These are phyloP conservation scores for Pseudogymnoascus sp. DNA, from an alignment of 2,329 filamentous ascomycete genomes.

Conservation along the genomic window DNA sequence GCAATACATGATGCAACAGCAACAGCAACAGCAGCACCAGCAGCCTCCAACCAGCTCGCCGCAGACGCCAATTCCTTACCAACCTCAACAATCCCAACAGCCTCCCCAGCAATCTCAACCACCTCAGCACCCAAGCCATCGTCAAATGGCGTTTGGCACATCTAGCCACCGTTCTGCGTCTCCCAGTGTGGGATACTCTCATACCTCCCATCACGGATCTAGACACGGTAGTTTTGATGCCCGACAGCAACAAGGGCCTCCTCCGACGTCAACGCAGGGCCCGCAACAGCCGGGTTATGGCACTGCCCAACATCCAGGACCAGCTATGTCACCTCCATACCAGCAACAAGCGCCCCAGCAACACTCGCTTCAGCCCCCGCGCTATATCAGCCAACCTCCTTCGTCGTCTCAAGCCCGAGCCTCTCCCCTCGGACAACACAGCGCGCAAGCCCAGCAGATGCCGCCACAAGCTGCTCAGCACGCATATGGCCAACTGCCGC, in stretches of 20 bases:
- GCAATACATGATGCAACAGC: conserved; percentile 22
- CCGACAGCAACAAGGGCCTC: conserved; percentile 4
- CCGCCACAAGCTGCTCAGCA: neutral
- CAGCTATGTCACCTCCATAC: neutral
- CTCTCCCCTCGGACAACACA: neutral
- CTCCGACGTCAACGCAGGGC: neutral
- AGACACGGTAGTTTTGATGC: conserved; percentile 27
- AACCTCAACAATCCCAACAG: conserved; percentile 19
- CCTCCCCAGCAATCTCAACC: conserved; percentile 13
- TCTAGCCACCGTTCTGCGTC: conserved; percentile 22
- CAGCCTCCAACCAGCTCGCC: conserved; percentile 23
- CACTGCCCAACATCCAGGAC: neutral
- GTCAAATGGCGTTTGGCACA: conserved; percentile 25
- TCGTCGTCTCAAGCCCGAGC: neutral
- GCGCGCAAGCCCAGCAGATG: neutral
- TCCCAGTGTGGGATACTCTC: conserved; percentile 17
- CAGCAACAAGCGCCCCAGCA: conserved; percentile 1
- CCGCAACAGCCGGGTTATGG: neutral
- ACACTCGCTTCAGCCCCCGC: neutral
- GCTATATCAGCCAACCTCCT: neutral
- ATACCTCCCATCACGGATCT: conserved; percentile 23
- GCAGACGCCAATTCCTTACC: conserved; percentile 20
- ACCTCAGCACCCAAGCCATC: conserved; percentile 19
- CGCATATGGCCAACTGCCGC: neutral
- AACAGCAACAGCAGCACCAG: conserved; percentile 18